phyloP scores from a whole-genome alignment of 2,329 filamentous ascomycete genomes.

The Alternaria dauci region DNA sequence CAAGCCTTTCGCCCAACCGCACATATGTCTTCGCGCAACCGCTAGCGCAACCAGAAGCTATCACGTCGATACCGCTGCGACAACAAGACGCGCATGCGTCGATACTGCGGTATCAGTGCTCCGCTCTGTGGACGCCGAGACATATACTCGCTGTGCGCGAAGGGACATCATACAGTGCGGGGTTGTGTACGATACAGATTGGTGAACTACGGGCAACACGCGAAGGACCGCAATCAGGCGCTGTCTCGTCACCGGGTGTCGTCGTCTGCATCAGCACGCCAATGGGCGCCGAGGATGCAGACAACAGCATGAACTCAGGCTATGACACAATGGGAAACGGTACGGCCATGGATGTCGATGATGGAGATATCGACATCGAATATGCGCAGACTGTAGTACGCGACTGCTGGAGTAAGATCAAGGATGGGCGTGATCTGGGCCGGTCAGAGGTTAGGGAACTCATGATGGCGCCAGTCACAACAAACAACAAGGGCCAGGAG shows the following conservation, averaged over 20 bases:
- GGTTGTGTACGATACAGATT: slow-evolving; percentile 39
- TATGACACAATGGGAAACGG: neutral
- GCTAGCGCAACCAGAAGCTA: slow-evolving; percentile 15
- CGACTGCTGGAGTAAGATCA: slow-evolving; percentile 37
- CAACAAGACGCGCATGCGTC: slow-evolving; percentile 34
- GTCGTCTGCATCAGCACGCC: slow-evolving; percentile 39
- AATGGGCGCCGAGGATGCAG: slow-evolving; percentile 16
- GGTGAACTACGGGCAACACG: slow-evolving; percentile 38
- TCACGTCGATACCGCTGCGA: slow-evolving; percentile 35
- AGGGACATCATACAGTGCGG: slow-evolving; percentile 32
- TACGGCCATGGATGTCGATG: neutral
- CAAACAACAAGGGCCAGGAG: slow-evolving; percentile 14
- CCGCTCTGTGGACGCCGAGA: slow-evolving; percentile 40
- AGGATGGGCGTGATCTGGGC: slow-evolving; percentile 33
- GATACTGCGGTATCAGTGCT: slow-evolving; percentile 31
- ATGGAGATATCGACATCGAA: slow-evolving; percentile 31
- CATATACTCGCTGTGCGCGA: slow-evolving; percentile 32
- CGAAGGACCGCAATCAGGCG: slow-evolving; percentile 26
- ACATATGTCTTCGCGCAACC: slow-evolving; percentile 40
- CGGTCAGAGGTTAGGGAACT: slow-evolving; percentile 37
- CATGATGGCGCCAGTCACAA: slow-evolving; percentile 31
- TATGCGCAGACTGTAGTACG: slow-evolving; percentile 36
- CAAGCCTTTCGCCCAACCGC: slow-evolving; percentile 28
- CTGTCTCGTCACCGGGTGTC: slow-evolving; percentile 35
- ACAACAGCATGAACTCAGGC: slow-evolving; percentile 10